These are phyloP conservation scores for Posidonia australis DNA, from an alignment of 106 monocot species.

Conservation along the genomic window DNA sequence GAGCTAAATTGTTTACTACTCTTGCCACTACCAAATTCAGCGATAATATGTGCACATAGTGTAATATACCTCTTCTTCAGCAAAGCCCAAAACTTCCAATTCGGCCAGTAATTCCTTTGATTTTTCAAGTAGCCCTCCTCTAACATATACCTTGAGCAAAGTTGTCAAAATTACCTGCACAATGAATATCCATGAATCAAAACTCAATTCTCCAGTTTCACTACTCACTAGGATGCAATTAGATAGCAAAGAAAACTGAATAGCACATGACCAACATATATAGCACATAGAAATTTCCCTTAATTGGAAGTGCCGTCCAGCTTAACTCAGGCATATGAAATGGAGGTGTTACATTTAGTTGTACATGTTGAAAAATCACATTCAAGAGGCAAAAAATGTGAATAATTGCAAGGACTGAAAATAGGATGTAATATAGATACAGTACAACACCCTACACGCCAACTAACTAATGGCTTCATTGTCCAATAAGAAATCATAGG, in stretches of 20 bases:
- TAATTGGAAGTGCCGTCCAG: too few species aligned
- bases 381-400: neutral
- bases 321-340: too few species aligned
- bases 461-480: too few species aligned
- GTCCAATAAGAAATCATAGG: too few species aligned
- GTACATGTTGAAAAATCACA: neutral
- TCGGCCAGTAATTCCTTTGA: conserved; percentile 58
- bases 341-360: too few species aligned
- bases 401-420: neutral
- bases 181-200: conserved; percentile 1
- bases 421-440: neutral
- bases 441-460: too few species aligned
- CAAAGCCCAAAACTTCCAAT: conserved; percentile 53
- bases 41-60: neutral
- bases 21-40: too few species aligned
- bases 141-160: conserved; percentile 84
- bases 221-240: too few species aligned
- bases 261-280: too few species aligned
- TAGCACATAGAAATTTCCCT: too few species aligned
- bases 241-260: too few species aligned
- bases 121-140: conserved; percentile 78
- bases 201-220: neutral
- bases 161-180: conserved; percentile 81
- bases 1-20: too few species aligned
- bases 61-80: conserved; percentile 61